Evolutionary conservation across 768 basidiomycete species (phyloP).

Genomic region (Myochromella boudieri): DNA sequence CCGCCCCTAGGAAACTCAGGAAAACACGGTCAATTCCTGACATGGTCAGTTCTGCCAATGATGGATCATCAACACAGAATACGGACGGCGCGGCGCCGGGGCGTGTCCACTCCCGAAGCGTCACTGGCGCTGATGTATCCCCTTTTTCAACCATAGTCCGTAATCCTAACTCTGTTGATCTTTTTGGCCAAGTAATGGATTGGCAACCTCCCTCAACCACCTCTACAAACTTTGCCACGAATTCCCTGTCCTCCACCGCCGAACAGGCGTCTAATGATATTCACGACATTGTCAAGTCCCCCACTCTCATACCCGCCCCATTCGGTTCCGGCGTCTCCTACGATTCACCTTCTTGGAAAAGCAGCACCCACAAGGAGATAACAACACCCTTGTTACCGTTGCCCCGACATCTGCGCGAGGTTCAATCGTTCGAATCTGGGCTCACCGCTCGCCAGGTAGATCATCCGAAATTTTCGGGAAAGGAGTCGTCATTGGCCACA

Average conservation of each 20-base stretch:
- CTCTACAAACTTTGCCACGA: conserved; percentile 34
- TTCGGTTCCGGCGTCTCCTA: conserved; percentile 67
- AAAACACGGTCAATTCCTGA: conserved; percentile 80
- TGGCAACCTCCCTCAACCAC: conserved; percentile 46
- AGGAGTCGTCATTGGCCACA: conserved; percentile 12
- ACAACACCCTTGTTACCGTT: conserved; percentile 29
- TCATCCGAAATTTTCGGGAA: conserved; percentile 9
- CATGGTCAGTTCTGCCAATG: conserved; percentile 31
- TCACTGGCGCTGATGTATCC: conserved; percentile 67
- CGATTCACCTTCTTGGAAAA: conserved; percentile 53
- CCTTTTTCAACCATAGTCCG: conserved; percentile 33
- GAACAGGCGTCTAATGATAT: conserved; percentile 24
- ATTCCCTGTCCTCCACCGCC: conserved; percentile 28
- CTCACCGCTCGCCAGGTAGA: conserved; percentile 67
- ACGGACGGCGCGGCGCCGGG: conserved; percentile 35
- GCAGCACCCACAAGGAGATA: conserved; percentile 30
- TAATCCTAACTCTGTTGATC: conserved; percentile 40
- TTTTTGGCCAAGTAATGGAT: conserved; percentile 67
- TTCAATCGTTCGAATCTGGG: conserved; percentile 87
- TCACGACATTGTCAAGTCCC: conserved; percentile 20
- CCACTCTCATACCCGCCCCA: conserved; percentile 45
- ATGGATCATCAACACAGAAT: conserved; percentile 24
- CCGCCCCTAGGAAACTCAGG: conserved; percentile 55
- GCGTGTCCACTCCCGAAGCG: conserved; percentile 76
- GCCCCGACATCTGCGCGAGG: conserved; percentile 67